Conservation (phyloP, 2,329 filamentous ascomycete genomes). For the Colletotrichum viniferum region DNA sequence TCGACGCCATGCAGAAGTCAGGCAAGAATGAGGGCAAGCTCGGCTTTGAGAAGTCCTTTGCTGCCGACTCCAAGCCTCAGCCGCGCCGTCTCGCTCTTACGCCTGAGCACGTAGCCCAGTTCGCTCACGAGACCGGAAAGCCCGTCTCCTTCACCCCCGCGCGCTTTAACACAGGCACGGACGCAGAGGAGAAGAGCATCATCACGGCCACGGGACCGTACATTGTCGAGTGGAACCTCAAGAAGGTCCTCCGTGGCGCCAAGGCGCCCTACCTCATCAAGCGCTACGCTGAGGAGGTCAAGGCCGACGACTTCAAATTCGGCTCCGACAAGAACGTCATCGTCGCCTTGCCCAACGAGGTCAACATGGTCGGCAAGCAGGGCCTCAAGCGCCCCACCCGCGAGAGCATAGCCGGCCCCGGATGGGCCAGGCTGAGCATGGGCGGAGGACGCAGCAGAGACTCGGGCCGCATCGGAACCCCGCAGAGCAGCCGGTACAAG, state of each 20-base stretch:
- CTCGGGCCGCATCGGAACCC: conserved; percentile 56
- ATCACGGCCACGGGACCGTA: conserved; percentile 96
- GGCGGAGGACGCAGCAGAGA: conserved; percentile 45
- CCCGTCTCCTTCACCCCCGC: conserved; percentile 88
- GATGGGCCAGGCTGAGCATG: conserved; percentile 49
- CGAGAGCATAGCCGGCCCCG: conserved; percentile 80
- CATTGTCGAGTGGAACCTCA: conserved; percentile 94
- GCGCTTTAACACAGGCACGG: conserved; percentile 89
- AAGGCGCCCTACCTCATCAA: conserved; percentile 97
- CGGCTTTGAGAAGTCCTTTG: conserved; percentile 94
- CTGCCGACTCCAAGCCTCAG: conserved; percentile 91
- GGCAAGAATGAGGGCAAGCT: conserved; percentile 98
- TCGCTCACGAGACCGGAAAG: conserved; percentile 92
- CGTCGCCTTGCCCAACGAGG: conserved; percentile 93
- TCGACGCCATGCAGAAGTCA: conserved; percentile 87
- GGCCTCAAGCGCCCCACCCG: conserved; percentile 86
- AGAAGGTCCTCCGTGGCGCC: conserved; percentile 80
- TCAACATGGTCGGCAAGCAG: conserved; percentile 94
- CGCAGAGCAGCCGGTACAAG: conserved; percentile 69
- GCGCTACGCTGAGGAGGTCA: conserved; percentile 92
- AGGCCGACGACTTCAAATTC: conserved; percentile 98
- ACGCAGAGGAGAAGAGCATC: conserved; percentile 86
- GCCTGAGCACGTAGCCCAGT: conserved; percentile 93
- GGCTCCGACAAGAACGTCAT: conserved; percentile 98
- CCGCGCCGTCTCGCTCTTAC: conserved; percentile 88